Base-by-base conservation (phyloP, 345 rosid species). In the Syzygium jambos region DNA sequence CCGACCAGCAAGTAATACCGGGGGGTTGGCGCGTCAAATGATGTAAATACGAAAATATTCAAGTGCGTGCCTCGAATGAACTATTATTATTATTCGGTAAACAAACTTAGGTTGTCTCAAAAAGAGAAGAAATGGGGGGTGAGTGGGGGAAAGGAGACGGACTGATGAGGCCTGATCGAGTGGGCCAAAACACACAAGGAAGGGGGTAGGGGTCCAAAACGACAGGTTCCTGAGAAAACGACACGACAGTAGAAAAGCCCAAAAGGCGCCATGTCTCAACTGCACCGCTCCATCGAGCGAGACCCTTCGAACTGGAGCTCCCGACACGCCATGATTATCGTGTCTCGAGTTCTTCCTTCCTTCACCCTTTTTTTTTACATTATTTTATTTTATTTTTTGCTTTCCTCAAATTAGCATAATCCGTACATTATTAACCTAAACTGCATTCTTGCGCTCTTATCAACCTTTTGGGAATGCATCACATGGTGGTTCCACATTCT, bases 1-100 rank as follows among this genome's bases (percentile, higher is more conserved):
- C 0, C 3, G 4, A 0, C 21, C 4, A 3, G 6, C 2, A 23
- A 68, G 11, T 68, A 68, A 68, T 30, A 68, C 13, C 11, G 11
- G 13, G 11, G 25, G 25, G 25, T n/a, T n/a, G n/a, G n/a, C n/a
- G n/a, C 2, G 11, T 73, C 5, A 19, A 41, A 34, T 21, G 49
- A 34, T 5, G 6, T 22, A 11, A 38, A 38, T 19, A 2, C 14
- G 80, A 34, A 73, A 38, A 19, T 34, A 73, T 21, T 4, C 9
- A 38, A 73, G 25, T 43, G 46, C 5, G 49, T 38, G 49, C 49
- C 49, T 34, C 14, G 7, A 38, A 11, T 73, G 38, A 1, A n/a
- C n/a, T n/a, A n/a, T n/a, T n/a, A n/a, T n/a, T n/a, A n/a, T n/a
- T n/a, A n/a, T n/a, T n/a, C n/a, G 21, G 3, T 19, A 38, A 73